Evolutionary conservation across 192 early-diverging fungal genomes (phyloP).

Genomic region (Coemansia sp.): DNA sequence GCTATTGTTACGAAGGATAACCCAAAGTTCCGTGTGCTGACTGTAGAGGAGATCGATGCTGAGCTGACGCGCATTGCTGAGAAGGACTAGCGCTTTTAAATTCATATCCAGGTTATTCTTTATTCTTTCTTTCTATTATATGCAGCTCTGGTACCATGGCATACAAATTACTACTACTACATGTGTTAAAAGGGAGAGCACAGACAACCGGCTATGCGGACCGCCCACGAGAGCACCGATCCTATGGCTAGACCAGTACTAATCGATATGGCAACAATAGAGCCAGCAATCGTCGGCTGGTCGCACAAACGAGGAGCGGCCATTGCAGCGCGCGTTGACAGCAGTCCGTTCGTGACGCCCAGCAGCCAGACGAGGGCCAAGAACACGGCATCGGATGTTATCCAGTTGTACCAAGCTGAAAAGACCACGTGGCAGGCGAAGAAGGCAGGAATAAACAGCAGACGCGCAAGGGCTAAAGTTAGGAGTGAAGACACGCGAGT

Average conservation of each 20-base stretch:
- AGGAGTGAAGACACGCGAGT: conserved; percentile 39
- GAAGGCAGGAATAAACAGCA: conserved; percentile 68
- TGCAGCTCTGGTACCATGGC: not conserved
- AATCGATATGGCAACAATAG: conserved; percentile 66
- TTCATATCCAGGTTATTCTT: conserved; percentile 7
- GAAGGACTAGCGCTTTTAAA: conserved; percentile 34
- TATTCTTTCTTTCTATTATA: conserved; percentile 1
- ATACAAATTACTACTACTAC: not conserved
- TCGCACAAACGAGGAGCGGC: conserved; percentile 40
- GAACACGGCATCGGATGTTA: conserved; percentile 46
- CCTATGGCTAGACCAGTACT: conserved; percentile 69
- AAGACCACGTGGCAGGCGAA: conserved; percentile 67
- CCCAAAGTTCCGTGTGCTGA: conserved; percentile 76
- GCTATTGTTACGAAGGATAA: conserved; percentile 79
- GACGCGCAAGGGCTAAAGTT: conserved; percentile 51
- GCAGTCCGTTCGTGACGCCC: conserved; percentile 64
- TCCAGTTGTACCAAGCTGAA: conserved; percentile 58
- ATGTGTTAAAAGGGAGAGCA: conserved; percentile 30
- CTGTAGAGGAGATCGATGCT: conserved; percentile 75
- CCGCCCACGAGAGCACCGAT: conserved; percentile 56
- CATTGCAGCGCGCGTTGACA: conserved; percentile 69
- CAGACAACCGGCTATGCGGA: conserved; percentile 42
- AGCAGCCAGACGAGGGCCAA: conserved; percentile 60
- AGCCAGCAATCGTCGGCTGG: conserved; percentile 65
- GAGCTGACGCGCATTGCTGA: conserved; percentile 56